phyloP scores from a whole-genome alignment of 1,284 basidiomycete genomes.

The Apiotrichum brassicae region DNA sequence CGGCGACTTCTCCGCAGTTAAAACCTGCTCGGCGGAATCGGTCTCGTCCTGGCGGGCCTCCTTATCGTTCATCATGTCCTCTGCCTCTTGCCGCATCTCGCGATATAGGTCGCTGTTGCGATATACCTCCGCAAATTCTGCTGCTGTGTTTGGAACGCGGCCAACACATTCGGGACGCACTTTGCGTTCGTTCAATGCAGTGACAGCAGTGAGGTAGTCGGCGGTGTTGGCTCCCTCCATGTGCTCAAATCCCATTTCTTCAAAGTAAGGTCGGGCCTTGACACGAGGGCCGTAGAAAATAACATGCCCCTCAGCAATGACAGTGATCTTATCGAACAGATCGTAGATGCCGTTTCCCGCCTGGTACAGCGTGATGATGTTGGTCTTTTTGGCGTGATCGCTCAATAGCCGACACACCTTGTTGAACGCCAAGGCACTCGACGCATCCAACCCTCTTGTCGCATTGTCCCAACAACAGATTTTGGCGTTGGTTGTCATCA shows the following conservation, averaged over 20 bases:
- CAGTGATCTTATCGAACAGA: slow-evolving; percentile 53
- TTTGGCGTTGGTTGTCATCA: slow-evolving; percentile 2
- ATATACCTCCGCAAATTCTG: slow-evolving; percentile 52
- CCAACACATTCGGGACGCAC: slow-evolving; percentile 50
- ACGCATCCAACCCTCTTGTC: slow-evolving; percentile 73
- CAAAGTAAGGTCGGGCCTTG: slow-evolving; percentile 72
- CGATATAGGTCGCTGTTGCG: slow-evolving; percentile 25
- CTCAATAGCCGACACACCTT: slow-evolving; percentile 3
- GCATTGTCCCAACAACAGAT: slow-evolving; percentile 48
- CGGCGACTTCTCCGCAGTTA: slow-evolving; percentile 26
- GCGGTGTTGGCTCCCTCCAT: slow-evolving; percentile 47
- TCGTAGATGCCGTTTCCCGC: slow-evolving; percentile 50
- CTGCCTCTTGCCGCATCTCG: slow-evolving; percentile 32
- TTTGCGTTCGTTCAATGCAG: slow-evolving; percentile 57
- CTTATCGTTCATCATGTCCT: slow-evolving; percentile 23
- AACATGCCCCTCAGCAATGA: slow-evolving; percentile 71
- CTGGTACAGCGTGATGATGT: slow-evolving; percentile 15
- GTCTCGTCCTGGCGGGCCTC: slow-evolving; percentile 21
- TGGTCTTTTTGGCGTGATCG: slow-evolving; percentile 3
- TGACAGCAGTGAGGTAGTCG: slow-evolving; percentile 59
- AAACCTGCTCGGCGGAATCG: slow-evolving; percentile 12
- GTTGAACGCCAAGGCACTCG: slow-evolving; percentile 56
- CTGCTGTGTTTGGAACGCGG: slow-evolving; percentile 54
- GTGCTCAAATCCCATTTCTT: slow-evolving; percentile 64
- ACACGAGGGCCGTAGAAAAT: slow-evolving; percentile 70